These are phyloP conservation scores for Corchorus capsularis DNA, from an alignment of 345 rosid species.

Conservation along the genomic window DNA sequence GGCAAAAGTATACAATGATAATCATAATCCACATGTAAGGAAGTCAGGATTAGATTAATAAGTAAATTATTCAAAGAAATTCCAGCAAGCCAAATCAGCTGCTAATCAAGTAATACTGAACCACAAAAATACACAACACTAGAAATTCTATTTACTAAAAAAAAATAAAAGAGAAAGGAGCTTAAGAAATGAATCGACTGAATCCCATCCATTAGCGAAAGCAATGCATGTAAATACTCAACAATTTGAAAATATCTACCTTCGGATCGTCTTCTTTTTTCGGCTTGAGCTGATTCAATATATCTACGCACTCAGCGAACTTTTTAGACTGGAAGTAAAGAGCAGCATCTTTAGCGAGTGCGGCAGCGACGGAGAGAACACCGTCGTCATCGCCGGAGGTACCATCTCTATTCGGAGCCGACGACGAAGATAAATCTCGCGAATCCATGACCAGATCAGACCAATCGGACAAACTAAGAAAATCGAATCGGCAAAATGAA, in stretches of 20 bases:
- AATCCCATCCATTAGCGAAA: background rate
- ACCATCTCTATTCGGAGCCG: conserved; percentile 31
- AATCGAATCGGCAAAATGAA: background rate
- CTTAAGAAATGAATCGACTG: background rate
- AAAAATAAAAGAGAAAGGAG: background rate
- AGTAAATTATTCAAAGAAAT: background rate
- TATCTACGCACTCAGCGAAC: conserved; percentile 68
- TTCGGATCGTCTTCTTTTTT: conserved; percentile 80
- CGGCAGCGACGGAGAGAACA: conserved; percentile 42
- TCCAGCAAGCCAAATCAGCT: background rate
- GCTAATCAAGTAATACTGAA: background rate
- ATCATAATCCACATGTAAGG: background rate
- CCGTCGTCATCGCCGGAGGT: conserved; percentile 43
- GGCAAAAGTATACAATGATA: background rate
- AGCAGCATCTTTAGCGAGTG: conserved; percentile 79
- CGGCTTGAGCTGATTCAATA: conserved; percentile 61
- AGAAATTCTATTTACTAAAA: background rate
- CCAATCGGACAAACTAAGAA: conserved; percentile 18
- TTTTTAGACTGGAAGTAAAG: conserved; percentile 70
- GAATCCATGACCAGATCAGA: conserved; percentile 54
- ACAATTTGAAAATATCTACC: conserved; percentile 37
- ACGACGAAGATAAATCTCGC: conserved; percentile 48
- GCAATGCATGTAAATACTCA: background rate
- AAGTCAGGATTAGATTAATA: background rate
- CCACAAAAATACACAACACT: background rate